Evolutionary conservation across 179 eudicot species (phyloP), one percentile per base, ranked within the genome.

Genomic region (Nepenthes alata): DNA sequence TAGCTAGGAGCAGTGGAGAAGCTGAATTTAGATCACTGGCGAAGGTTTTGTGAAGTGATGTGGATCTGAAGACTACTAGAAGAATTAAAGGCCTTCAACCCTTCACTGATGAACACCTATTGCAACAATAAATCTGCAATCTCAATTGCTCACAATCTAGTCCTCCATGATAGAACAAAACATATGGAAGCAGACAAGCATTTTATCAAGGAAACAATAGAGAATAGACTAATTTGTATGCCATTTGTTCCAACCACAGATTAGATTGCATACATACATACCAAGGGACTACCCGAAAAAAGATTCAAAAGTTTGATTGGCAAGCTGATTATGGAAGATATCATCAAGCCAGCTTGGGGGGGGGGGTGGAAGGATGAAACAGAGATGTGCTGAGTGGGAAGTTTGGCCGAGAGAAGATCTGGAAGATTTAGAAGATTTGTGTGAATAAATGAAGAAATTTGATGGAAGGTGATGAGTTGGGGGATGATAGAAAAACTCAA

Each of bases 41-140:
- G 5, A 25, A 53, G 57, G 5, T 25, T 53, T 53, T 53, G 57
- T 53, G 57, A 53, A 53, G 57, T 53, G 25, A 3, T 53, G 6
- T 53, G 57, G 57, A 53, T 53, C 57, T n/a, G 10, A 15, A 53
- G 5, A 53, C 57, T 53, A 3, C 57, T 53, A 14, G 57, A 13
- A 14, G 57, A 53, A 10, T 53, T 53, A 34, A 53, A 53, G 35
- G 35, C 14, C 14, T 34, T 9, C 10, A 53, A 4, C 2, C 35
- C 35, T 2, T 3, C 9, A 25, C 57, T 34, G 6, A 51, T 53
- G 13, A 14, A 53, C 3, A 34, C 14, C 35, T 53, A 53, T 25
- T 3, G 57, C 35, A 34, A 53, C 35, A 53, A 53, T 4, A 53
- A 53, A 34, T 25, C 25, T 3, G 35, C 25, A 2, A 3, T 53